Evolutionary conservation across 805 yeast genomes (phyloP).

Genomic region (Hanseniaspora lachancei): DNA sequence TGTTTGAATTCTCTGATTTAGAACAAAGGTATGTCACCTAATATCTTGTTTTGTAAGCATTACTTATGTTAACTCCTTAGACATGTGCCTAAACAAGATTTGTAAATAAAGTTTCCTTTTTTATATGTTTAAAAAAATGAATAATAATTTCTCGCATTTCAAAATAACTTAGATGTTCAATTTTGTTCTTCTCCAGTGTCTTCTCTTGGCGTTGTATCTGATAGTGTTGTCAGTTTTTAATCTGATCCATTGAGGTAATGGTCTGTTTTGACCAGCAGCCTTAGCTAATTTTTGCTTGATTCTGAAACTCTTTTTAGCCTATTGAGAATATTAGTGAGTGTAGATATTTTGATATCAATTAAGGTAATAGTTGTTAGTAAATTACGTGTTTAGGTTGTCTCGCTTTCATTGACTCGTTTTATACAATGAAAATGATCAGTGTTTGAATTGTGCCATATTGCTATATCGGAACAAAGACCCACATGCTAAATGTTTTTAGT

Average conservation of each 20-base stretch:
- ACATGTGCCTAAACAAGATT: not conserved
- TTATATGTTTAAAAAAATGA: not conserved
- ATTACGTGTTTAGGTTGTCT: not conserved
- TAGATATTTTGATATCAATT: not conserved
- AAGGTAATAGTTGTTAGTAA: slow-evolving; percentile 9
- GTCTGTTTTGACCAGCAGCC: slow-evolving; percentile 98
- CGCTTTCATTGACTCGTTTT: no score
- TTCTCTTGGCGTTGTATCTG: slow-evolving; percentile 99
- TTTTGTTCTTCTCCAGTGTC: slow-evolving; percentile 99
- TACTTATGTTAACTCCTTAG: not conserved
- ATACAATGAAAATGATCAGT: no score
- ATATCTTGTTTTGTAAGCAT: not conserved
- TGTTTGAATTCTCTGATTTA: not conserved
- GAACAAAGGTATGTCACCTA: not conserved
- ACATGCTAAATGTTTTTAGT: no score
- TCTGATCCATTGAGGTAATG: slow-evolving; percentile 99
- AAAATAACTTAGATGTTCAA: slow-evolving; percentile 55
- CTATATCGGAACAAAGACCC: no score
- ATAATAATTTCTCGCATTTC: slow-evolving; percentile 2
- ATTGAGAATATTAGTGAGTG: slow-evolving; percentile 13
- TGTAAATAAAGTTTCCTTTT: not conserved
- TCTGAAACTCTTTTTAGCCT: slow-evolving; percentile 92
- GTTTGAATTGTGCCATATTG: no score
- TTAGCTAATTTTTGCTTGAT: slow-evolving; percentile 98
- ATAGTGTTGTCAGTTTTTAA: slow-evolving; percentile 94